Evolutionary conservation across 129 eudicot species (phyloP).

Genomic region (Tanacetum coccineum): DNA sequence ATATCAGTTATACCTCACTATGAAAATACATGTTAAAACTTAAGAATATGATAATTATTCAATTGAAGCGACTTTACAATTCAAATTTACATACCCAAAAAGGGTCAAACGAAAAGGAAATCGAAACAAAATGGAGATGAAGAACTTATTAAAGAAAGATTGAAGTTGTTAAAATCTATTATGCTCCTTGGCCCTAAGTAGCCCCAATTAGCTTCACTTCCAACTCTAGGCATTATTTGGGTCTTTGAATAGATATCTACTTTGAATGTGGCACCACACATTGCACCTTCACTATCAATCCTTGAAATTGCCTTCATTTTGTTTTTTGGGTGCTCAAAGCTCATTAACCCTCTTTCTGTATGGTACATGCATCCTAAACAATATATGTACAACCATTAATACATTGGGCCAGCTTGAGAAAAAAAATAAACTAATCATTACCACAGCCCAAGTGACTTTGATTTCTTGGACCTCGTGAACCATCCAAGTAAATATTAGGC

Average conservation of each 20-base stretch:
- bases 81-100: not conserved
- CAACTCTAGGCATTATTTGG: constrained; percentile 70
- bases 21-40: not conserved
- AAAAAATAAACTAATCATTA: no score
- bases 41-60: not conserved
- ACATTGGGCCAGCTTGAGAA: no score
- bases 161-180: not conserved
- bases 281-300: constrained; percentile 73
- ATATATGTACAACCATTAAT: not conserved
- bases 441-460: no score
- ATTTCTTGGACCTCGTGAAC: no score
- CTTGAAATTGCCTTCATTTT: constrained; percentile 90
- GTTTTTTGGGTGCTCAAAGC: constrained; percentile 77
- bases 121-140: not conserved
- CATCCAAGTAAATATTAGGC: no score
- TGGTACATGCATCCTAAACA: constrained; percentile 81
- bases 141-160: not conserved
- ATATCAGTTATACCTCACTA: no score
- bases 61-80: not conserved
- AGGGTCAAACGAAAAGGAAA: not conserved
- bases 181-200: constrained; percentile 45
- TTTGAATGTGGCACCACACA: constrained; percentile 81
- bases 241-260: constrained; percentile 59
- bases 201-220: constrained; percentile 92
- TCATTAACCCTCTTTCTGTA: constrained; percentile 65